phyloP scores from a whole-genome alignment of 2,329 filamentous ascomycete species.

The Aschersonia sp. region DNA sequence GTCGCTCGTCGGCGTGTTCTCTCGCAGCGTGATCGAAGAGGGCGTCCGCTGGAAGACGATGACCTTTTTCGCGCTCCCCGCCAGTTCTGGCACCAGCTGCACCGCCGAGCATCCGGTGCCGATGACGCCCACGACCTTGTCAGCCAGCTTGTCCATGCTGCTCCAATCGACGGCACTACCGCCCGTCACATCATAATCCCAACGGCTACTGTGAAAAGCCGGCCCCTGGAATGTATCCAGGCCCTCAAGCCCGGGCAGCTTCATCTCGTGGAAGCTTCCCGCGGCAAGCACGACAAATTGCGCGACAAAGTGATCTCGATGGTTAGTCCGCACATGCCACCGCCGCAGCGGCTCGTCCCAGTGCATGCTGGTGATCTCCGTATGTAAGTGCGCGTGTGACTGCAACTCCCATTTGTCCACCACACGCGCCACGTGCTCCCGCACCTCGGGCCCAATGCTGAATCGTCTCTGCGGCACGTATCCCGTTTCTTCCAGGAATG shows the following conservation, averaged over 20 bases:
- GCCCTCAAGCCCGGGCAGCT: constrained; percentile 26
- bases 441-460: constrained; percentile 25
- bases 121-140: constrained; percentile 28
- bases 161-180: constrained; percentile 22
- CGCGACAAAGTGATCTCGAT: constrained; percentile 15
- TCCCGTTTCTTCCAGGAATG: constrained; percentile 43
- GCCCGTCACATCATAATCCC: constrained; percentile 28
- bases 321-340: constrained; percentile 8
- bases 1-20: too few relatives aligned
- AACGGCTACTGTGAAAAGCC: constrained; percentile 30
- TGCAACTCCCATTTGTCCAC: constrained; percentile 25
- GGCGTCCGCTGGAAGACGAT: too few relatives aligned
- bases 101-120: constrained; percentile 23
- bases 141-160: constrained; percentile 28
- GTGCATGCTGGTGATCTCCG: constrained; percentile 20
- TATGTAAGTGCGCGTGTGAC: constrained; percentile 24
- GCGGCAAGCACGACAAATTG: constrained; percentile 24
- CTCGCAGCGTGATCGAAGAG: too few relatives aligned
- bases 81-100: too few relatives aligned
- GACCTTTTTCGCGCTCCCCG: too few relatives aligned
- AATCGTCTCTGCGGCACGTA: constrained; percentile 41
- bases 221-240: constrained; percentile 25
- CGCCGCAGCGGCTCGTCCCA: constrained; percentile 28
- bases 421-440: constrained; percentile 25
- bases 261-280: constrained; percentile 24